Base-by-base conservation (phyloP, 352 stramenopile species). In the Globisporangium heterothallicum region DNA sequence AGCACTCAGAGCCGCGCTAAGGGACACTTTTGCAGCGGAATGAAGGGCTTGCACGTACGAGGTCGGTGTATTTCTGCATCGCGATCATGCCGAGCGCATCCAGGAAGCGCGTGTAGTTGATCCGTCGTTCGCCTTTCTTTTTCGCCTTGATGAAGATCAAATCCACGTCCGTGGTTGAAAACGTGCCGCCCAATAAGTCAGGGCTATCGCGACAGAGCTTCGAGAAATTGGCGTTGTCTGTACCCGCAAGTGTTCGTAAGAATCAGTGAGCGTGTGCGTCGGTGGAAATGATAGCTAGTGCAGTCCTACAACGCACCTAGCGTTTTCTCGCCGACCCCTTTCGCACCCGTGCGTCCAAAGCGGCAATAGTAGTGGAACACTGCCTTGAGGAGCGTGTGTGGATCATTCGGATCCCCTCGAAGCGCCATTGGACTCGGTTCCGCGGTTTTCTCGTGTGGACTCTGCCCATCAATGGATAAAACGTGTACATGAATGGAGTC, bases 281-380 rank as follows among this genome's bases (percentile, higher is more conserved):
- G 19, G 8, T 27, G 38, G 21, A 8, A 43, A 21, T 22, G 16
- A n/a, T 16, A 5, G 18, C 24, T 18, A 2, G 16, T 41, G 25
- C 27, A 30, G 9, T 29, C 27, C 22, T 35, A 6, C 10, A 14
- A 57, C 66, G 32, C 65, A 88, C 74, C 73, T 13, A 90, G 64
- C 0, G 78, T 90, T 18, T 76, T 88, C 50, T 91, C 81, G 35
- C 67, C 74, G 13, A 62, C 58, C 8, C 78, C 77, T 22, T 84
- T 84, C 13, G 75, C 56, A 2, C 79, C 76, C 16, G 81, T 94
- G 48, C 84, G 70, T 2, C 84, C 80, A 42, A 91, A 94, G 50
- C 77, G 74, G 51, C 84, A 94, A 64, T 94, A 94, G 60, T 91
- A 92, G 52, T 88, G 78, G 56, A 92, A 94, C 10, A 92, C 72